Percentiles rank a stretch among this genome's conserved stretches.
phyloP scores from a whole-genome alignment of 2,329 filamentous ascomycete genomes.

The Aureobasidium musti region DNA sequence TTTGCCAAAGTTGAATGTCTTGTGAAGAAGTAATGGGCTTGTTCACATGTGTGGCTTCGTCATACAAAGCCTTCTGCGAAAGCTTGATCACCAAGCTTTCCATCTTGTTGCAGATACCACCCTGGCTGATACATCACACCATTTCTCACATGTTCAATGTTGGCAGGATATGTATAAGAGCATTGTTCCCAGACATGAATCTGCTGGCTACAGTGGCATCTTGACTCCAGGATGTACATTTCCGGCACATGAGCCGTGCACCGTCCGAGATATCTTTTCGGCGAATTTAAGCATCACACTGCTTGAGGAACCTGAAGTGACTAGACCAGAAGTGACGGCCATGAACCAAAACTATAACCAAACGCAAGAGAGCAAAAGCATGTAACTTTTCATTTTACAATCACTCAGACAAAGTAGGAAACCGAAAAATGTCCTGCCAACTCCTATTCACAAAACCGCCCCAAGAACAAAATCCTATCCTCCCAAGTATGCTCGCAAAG shows the following conservation, averaged over 20 bases:
- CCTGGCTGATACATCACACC: background rate
- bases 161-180: no score
- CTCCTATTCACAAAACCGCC: background rate
- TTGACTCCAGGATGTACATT: no score
- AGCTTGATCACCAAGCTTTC: slow-evolving; percentile 6
- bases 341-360: background rate
- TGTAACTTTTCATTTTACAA: slow-evolving; percentile 10
- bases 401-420: background rate
- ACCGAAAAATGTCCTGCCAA: background rate
- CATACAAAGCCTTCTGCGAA: slow-evolving; percentile 3
- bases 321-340: no score
- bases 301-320: no score
- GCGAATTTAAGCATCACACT: background rate
- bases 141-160: background rate
- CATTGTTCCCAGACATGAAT: background rate
- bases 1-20: background rate
- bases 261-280: background rate
- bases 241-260: no score
- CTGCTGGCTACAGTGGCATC: background rate
- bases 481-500: slow-evolving; percentile 18
- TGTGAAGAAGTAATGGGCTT: background rate
- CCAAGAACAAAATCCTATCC: background rate
- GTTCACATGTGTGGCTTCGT: slow-evolving; percentile 1
- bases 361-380: background rate
- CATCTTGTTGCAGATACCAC: background rate